A percentile compares a stretch with the other conserved stretches of the same genome.
These are phyloP conservation scores for Brasilioporus rufonigricans DNA, from an alignment of 768 basidiomycete genomes.

Conservation along the genomic window DNA sequence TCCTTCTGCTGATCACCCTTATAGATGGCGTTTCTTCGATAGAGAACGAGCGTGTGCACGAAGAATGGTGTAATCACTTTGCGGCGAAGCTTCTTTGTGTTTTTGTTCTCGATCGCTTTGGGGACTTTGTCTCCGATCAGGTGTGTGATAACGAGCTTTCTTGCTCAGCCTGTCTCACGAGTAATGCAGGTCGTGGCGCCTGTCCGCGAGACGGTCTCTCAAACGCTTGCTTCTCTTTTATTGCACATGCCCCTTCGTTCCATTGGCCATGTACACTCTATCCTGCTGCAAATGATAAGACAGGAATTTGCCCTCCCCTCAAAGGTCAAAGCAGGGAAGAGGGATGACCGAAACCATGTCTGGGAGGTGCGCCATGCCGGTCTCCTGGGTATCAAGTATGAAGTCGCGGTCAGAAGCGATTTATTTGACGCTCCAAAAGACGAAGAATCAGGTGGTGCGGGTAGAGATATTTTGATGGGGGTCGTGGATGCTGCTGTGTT, in stretches of 20 bases:
- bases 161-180: not conserved
- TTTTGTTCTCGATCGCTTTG: conserved; percentile 95
- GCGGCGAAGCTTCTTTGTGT: conserved; percentile 84
- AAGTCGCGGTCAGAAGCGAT: conserved; percentile 91
- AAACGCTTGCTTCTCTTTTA: conserved; percentile 87
- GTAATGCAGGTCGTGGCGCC: conserved; percentile 79
- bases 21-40: conserved; percentile 49
- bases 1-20: not conserved
- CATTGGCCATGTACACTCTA: conserved; percentile 74
- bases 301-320: conserved; percentile 67
- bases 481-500: conserved; percentile 90
- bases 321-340: conserved; percentile 32
- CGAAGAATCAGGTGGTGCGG: conserved; percentile 38
- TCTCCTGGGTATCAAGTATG: conserved; percentile 93
- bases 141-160: conserved; percentile 25
- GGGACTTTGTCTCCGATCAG: conserved; percentile 96
- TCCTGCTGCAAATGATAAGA: conserved; percentile 90
- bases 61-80: conserved; percentile 87
- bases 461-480: conserved; percentile 62
- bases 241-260: conserved; percentile 84
- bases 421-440: conserved; percentile 51
- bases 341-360: conserved; percentile 54
- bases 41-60: conserved; percentile 68
- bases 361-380: conserved; percentile 99
- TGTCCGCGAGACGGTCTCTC: conserved; percentile 93